phyloP scores from a whole-genome alignment of 495 filamentous ascomycete species.

The Lophiotrema nucula region DNA sequence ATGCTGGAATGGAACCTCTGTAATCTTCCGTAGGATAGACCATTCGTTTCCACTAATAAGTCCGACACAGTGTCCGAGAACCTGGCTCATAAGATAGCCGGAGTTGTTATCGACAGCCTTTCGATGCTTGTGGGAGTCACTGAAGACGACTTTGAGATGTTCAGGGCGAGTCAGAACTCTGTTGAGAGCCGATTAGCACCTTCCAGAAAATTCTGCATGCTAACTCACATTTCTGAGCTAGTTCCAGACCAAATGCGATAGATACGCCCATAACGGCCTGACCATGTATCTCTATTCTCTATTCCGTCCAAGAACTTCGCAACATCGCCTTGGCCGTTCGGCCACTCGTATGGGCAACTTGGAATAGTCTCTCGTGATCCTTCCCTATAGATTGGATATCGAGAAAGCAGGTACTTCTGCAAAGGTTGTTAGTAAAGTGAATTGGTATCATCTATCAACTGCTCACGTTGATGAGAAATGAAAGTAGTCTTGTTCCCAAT shows the following conservation, averaged over 20 bases:
- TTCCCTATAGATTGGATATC: too few species aligned
- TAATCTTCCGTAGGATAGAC: neutral
- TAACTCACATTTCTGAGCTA: conserved; percentile 15
- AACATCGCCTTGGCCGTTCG: conserved; percentile 21
- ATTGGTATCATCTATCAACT: too few species aligned
- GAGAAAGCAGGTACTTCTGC: too few species aligned
- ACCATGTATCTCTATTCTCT: conserved; percentile 12
- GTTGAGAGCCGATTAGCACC: neutral
- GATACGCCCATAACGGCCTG: neutral
- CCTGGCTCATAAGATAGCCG: conserved; percentile 24
- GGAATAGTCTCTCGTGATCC: too few species aligned
- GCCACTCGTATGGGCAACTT: neutral
- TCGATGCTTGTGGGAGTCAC: conserved; percentile 8
- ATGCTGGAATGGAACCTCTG: neutral
- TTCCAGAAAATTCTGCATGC: neutral
- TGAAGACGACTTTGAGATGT: conserved; percentile 7
- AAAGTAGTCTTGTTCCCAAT: too few species aligned
- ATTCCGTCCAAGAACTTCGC: conserved; percentile 17
- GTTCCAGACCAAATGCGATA: conserved; percentile 19
- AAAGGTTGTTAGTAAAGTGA: too few species aligned
- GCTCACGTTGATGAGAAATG: too few species aligned
- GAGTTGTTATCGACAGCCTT: conserved; percentile 18
- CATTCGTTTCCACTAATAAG: conserved; percentile 40
- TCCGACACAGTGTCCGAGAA: conserved; percentile 47
- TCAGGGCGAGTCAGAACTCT: neutral